Conservation (phyloP, 1,284 basidiomycete species). For the Papiliotrema flavescens region DNA sequence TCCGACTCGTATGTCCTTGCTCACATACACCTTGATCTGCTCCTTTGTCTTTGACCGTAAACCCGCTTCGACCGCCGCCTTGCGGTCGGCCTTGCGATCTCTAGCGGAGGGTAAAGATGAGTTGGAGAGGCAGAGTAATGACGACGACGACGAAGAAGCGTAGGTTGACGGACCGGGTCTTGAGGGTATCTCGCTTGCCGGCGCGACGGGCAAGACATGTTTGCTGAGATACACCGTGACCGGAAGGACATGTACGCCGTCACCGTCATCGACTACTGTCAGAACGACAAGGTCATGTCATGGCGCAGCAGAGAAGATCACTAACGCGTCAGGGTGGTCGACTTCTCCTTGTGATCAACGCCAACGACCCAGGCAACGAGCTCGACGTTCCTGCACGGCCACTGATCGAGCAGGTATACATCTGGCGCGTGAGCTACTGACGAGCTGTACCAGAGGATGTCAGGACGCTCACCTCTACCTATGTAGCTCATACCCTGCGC, state of each 20-base stretch:
- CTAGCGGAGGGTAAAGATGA: conserved; percentile 14
- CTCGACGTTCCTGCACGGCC: conserved; percentile 38
- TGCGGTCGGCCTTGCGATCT: conserved; percentile 13
- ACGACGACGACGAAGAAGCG: no score
- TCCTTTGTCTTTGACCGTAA: not conserved
- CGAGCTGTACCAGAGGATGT: not conserved
- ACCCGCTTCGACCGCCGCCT: conserved; percentile 7
- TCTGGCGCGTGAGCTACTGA: conserved; percentile 17
- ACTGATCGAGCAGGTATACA: conserved; percentile 34
- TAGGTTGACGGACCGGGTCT: not conserved
- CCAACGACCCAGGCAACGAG: conserved; percentile 43
- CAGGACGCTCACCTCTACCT: not conserved
- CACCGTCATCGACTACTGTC: conserved; percentile 40
- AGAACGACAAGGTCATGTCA: not conserved
- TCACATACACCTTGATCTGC: conserved; percentile 11
- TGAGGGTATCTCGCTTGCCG: not conserved
- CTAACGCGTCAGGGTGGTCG: conserved; percentile 28
- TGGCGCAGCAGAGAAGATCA: not conserved
- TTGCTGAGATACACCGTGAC: conserved; percentile 21
- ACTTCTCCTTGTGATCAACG: conserved; percentile 34
- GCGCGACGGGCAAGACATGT: not conserved
- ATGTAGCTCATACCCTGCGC: not conserved
- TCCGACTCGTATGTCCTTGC: conserved; percentile 37
- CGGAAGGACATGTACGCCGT: conserved; percentile 28
- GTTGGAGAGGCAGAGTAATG: no score